Base-by-base conservation (phyloP, 2,329 filamentous ascomycete species). In the Chrysoporthe puriensis region DNA sequence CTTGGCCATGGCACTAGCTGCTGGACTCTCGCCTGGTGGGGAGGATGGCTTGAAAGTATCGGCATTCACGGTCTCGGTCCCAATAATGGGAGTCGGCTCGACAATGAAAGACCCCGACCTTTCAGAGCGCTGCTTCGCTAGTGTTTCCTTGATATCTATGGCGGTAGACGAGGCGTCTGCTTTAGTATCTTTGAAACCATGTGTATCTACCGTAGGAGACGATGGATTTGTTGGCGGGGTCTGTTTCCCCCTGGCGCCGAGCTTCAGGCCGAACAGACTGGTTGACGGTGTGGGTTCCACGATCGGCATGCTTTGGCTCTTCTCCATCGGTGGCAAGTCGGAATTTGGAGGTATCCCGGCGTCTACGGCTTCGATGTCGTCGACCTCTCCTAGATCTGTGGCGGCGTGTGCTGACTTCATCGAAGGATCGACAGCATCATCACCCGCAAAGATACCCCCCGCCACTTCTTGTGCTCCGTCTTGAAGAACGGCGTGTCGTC, bases 401-500 rank as follows among this genome's bases (percentile, higher is more conserved):
- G 77, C 77, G 42, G 78, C 73, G 18, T 76, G 74, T 70, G 82
- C 80, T 14, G 77, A 72, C 65, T 81, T 77, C 5, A 73, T 66
- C 9, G 79, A 76, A 48, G 75, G 73, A 36, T 79, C 77, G 2
- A 84, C 80, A 1, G 78, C 80, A 69, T 85, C 81, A 59, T 88
- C 86, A 40, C 84, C 83, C 43, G 86, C 83, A 74, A 88, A 99
- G 26, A 98, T 91, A 0, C 96, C 96, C 13, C 96, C 72, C 96
- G 87, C 84, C 93, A 94, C 26, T 83, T 80, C 76, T 97, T 93
- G 66, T 87, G 83, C 66, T 90, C 85, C 0, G 94, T 98, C 73
- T 91, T 88, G 76, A 93, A 91, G 78, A 99, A 98, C 0, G 96
- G 94, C 34, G 93, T 86, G 76, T 99, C 96, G 72, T 99, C 96